A percentile compares a stretch with the other conserved stretches of the same genome.
These are phyloP conservation scores for Pseudoneurospora amorphoporcata DNA, from an alignment of 495 filamentous ascomycete genomes.

Conservation along the genomic window DNA sequence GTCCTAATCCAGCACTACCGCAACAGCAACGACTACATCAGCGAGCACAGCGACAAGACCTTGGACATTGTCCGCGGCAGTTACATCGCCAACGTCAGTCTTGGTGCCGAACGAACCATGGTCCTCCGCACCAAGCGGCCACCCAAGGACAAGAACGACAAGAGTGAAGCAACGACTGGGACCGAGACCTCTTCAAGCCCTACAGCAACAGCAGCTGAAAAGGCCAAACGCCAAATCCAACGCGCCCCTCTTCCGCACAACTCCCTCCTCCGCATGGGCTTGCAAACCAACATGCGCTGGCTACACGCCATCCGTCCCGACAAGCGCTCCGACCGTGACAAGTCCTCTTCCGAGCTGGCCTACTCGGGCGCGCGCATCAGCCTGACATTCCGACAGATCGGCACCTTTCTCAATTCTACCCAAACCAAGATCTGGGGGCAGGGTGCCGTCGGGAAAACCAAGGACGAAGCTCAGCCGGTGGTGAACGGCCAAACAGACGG, in stretches of 20 bases:
- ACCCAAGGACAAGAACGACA: conserved; percentile 17
- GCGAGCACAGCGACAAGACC: conserved; percentile 95
- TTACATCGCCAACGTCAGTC: conserved; percentile 82
- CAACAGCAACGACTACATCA: conserved; percentile 83
- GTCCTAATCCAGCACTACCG: conserved; percentile 91
- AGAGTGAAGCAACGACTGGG: not conserved
- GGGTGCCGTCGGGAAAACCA: conserved; percentile 63
- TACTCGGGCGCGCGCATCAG: conserved; percentile 73
- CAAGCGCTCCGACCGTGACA: conserved; percentile 57
- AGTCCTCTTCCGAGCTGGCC: conserved; percentile 58
- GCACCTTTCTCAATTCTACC: conserved; percentile 61
- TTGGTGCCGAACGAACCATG: conserved; percentile 90
- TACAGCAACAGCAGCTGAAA: not conserved
- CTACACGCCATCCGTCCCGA: conserved; percentile 84
- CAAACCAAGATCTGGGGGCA: conserved; percentile 77
- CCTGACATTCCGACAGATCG: conserved; percentile 86
- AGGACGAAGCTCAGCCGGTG: conserved; percentile 46
- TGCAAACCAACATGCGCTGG: conserved; percentile 75
- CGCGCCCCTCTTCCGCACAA: conserved; percentile 77
- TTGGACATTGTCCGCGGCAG: conserved; percentile 76
- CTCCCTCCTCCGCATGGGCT: conserved; percentile 74
- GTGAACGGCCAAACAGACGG: conserved; percentile 57
- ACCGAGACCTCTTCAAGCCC: not conserved
- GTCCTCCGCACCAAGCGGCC: conserved; percentile 71
- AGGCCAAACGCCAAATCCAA: conserved; percentile 31